Base-by-base conservation (phyloP, 2,329 filamentous ascomycete species). In the Claviceps maximensis region DNA sequence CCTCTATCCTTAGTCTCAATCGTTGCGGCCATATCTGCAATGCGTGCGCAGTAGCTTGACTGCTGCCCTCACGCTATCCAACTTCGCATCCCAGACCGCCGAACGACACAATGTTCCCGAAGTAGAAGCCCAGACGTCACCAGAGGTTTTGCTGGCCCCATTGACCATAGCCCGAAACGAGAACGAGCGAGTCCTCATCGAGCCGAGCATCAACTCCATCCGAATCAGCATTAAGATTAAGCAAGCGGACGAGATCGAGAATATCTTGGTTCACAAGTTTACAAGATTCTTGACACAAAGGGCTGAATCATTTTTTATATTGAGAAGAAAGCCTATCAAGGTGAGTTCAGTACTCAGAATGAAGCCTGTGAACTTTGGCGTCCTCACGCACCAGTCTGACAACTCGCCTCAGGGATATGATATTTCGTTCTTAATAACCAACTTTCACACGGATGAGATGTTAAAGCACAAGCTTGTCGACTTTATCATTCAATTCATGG, bases 401-500 rank as follows among this genome's bases (percentile, higher is more conserved):
- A 23, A 50, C 54, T 62, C 41, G 48, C 31, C 59, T 58, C 54
- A 91, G 88, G 93, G 91, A 61, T 98, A 98, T 69, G 93, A 98
- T 63, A 98, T 98, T 62, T 96, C 90, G 8, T 98, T 98, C 76
- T 70, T 98, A 65, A 95, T 98, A 66, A 98, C 93, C 47, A 98
- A 98, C 73, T 94, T 93, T 76, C 93, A 98, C 65, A 97, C 93
- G 4, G 93, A 97, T 70, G 87, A 94, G 68, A 95, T 98, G 89
- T 71, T 97, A 67, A 97, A 97, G 77, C 91, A 98, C 69, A 97
- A 98, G 76, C 78, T 98, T 61, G 94, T 98, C 36, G 93, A 98
- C 69, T 98, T 98, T 65, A 95, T 98, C 61, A 96, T 98, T 59
- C 85, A 97, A 65, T 98, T 98, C 65, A 97, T 98, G 91, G 91